A percentile compares a stretch with the other conserved stretches of the same genome.
Evolutionary conservation across 2,329 filamentous ascomycete species (phyloP).

Genomic region (Colletotrichum brevisporum): DNA sequence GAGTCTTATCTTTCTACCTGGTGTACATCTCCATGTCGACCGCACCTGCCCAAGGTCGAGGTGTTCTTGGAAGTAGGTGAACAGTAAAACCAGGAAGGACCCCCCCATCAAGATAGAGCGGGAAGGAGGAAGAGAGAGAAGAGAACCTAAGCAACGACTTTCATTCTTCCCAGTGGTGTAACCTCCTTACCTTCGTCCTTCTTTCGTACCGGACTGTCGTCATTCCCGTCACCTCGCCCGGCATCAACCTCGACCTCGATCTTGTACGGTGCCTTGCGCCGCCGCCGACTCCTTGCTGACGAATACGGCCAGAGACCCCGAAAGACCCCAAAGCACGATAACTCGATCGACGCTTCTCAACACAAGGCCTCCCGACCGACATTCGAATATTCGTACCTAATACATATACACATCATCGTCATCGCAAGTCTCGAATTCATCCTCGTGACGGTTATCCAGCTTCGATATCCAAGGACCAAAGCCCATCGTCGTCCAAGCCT

Average conservation of each 20-base stretch:
- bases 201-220: slow-evolving; percentile 16
- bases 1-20: not conserved
- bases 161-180: slow-evolving; percentile 15
- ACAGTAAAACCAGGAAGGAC: slow-evolving; percentile 20
- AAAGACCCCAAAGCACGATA: too few species aligned
- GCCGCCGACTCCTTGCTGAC: not conserved
- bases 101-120: slow-evolving; percentile 2
- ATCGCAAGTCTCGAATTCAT: slow-evolving; percentile 34
- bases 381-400: slow-evolving; percentile 20
- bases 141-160: not conserved
- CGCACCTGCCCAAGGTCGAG: not conserved
- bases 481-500: slow-evolving; percentile 9
- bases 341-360: slow-evolving; percentile 2
- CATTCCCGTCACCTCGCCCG: slow-evolving; percentile 19
- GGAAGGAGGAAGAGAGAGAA: too few species aligned
- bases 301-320: not conserved
- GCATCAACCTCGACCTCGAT: slow-evolving; percentile 6
- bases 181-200: slow-evolving; percentile 5
- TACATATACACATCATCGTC: slow-evolving; percentile 23
- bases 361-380: slow-evolving; percentile 20
- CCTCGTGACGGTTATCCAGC: slow-evolving; percentile 26
- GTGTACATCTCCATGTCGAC: not conserved
- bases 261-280: not conserved
- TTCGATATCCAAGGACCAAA: slow-evolving; percentile 27
- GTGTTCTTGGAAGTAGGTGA: slow-evolving; percentile 2